Evolutionary conservation across 2,329 filamentous ascomycete genomes (phyloP).

Genomic region (Endocalyx cinctus): DNA sequence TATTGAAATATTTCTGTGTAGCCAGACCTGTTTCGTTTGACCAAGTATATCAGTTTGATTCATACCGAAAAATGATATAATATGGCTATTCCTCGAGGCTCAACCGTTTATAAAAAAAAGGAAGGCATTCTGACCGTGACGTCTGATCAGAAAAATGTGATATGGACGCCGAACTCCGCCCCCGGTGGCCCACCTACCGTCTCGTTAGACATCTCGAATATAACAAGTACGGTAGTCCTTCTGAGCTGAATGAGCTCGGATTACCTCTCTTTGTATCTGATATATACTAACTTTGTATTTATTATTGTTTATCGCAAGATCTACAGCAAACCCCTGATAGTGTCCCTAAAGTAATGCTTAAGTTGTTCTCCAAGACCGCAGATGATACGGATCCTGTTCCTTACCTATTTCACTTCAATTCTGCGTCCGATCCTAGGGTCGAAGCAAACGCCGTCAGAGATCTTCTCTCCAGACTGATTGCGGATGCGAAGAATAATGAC

Average conservation of each 20-base stretch:
- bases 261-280: no score
- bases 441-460: slow-evolving; percentile 87
- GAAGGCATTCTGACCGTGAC: slow-evolving; percentile 79
- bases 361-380: slow-evolving; percentile 73
- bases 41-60: no score
- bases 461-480: slow-evolving; percentile 71
- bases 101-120: slow-evolving; percentile 88
- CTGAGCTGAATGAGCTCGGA: slow-evolving; percentile 5
- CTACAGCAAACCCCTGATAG: slow-evolving; percentile 90
- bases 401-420: slow-evolving; percentile 88
- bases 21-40: no score
- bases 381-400: slow-evolving; percentile 56
- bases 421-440: slow-evolving; percentile 64
- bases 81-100: slow-evolving; percentile 60
- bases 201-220: slow-evolving; percentile 66
- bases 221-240: slow-evolving; percentile 63
- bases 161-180: slow-evolving; percentile 71
- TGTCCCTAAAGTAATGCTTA: slow-evolving; percentile 88
- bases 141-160: slow-evolving; percentile 66
- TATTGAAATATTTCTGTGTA: no score
- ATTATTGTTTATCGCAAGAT: slow-evolving; percentile 51
- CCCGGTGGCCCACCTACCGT: slow-evolving; percentile 59
- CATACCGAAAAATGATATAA: slow-evolving; percentile 7
- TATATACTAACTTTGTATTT: background rate
- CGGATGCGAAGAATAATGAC: slow-evolving; percentile 58